phyloP scores from a whole-genome alignment of 805 yeast genomes.

The Allodekkera sacchari region DNA sequence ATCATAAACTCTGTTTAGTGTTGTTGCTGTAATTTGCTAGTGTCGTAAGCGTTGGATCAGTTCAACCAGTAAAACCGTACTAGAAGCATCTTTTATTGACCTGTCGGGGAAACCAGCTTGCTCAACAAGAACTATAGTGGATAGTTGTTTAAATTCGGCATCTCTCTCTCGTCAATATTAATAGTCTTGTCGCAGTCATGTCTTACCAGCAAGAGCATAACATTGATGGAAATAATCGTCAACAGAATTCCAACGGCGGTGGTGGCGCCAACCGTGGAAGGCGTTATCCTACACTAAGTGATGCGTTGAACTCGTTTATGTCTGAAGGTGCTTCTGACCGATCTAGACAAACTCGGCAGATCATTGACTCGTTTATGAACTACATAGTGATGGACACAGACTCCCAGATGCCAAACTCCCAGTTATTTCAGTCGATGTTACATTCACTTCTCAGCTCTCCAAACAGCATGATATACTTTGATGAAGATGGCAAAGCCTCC shows the following conservation, averaged over 20 bases:
- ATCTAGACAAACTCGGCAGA: background rate
- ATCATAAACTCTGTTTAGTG: too few species aligned
- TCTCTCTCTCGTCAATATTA: too few species aligned
- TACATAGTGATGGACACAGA: slow-evolving; percentile 1
- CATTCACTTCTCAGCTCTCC: slow-evolving; percentile 7
- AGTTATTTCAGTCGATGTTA: slow-evolving; percentile 6
- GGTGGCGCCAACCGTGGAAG: background rate
- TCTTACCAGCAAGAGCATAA: slow-evolving; percentile 16
- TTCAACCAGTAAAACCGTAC: too few species aligned
- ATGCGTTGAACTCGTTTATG: slow-evolving; percentile 8
- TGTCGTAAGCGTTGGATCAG: too few species aligned
- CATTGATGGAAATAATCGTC: slow-evolving; percentile 1
- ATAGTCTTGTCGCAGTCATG: too few species aligned
- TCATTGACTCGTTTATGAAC: slow-evolving; percentile 3
- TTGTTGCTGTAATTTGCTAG: too few species aligned
- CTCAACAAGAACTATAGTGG: too few species aligned
- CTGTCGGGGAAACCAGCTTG: too few species aligned
- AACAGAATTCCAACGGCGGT: background rate
- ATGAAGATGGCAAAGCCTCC: slow-evolving; percentile 3
- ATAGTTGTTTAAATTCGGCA: too few species aligned
- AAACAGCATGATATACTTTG: slow-evolving; percentile 3
- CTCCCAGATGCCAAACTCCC: background rate
- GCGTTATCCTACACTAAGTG: slow-evolving; percentile 8
- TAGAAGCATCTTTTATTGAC: too few species aligned
- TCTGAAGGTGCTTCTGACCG: slow-evolving; percentile 3